Percentiles rank a stretch among this genome's conserved stretches.
Evolutionary conservation across 306 rosid species (phyloP).

Genomic region (Casuarina glauca): DNA sequence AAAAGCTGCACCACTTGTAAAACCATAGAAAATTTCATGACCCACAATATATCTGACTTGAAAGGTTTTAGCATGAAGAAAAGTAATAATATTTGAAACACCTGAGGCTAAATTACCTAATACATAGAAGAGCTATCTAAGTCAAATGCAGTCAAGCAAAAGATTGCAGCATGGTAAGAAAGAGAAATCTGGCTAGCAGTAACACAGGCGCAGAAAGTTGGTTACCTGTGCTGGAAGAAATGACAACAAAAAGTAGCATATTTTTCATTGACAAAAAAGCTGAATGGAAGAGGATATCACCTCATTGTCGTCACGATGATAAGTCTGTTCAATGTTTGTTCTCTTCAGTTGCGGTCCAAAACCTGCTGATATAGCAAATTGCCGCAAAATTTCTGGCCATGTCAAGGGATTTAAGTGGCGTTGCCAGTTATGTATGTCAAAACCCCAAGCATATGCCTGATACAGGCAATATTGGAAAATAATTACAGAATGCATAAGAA

Average conservation of each 20-base stretch:
- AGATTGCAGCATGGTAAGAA: not conserved
- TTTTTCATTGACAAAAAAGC: slow-evolving; percentile 1
- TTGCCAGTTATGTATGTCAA: slow-evolving; percentile 75
- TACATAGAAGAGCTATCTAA: not conserved
- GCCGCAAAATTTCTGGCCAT: slow-evolving; percentile 89
- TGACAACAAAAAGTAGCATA: not conserved
- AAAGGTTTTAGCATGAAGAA: not conserved
- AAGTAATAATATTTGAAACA: not conserved
- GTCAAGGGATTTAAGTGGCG: slow-evolving; percentile 68
- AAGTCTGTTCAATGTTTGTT: slow-evolving; percentile 37
- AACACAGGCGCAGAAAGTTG: not conserved
- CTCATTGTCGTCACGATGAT: slow-evolving; percentile 50
- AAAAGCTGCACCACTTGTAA: not conserved
- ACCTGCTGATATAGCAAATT: slow-evolving; percentile 76
- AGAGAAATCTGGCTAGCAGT: not conserved
- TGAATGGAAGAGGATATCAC: slow-evolving; percentile 32
- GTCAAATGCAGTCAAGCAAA: not conserved
- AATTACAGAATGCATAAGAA: not conserved
- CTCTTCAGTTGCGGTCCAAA: slow-evolving; percentile 71
- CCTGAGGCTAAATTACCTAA: not conserved
- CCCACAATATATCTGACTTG: not conserved
- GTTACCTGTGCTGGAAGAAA: slow-evolving; percentile 1
- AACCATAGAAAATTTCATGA: not conserved
- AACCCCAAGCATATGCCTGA: slow-evolving; percentile 84
- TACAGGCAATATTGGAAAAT: slow-evolving; percentile 2